These are phyloP conservation scores for Dothideomycetidae sp. DNA, from an alignment of 2,329 filamentous ascomycete species.

Conservation along the genomic window DNA sequence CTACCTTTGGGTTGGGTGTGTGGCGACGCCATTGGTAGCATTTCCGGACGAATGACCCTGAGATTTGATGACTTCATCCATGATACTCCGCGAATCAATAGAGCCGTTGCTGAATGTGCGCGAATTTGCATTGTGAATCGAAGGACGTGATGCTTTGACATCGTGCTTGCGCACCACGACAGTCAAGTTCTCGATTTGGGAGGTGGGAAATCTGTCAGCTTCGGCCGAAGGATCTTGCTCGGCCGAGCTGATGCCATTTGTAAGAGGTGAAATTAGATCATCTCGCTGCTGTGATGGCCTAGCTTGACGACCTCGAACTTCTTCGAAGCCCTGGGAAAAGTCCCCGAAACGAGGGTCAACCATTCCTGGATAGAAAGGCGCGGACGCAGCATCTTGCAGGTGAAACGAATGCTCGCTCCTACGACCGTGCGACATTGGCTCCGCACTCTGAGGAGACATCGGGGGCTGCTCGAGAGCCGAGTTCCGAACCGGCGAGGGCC, in stretches of 20 bases:
- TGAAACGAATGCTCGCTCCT: slow-evolving; percentile 10
- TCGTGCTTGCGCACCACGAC: slow-evolving; percentile 36
- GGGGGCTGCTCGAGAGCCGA: slow-evolving; percentile 22
- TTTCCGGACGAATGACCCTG: slow-evolving; percentile 22
- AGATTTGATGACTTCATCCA: slow-evolving; percentile 31
- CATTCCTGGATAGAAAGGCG: slow-evolving; percentile 11
- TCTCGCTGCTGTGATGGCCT: slow-evolving; percentile 20
- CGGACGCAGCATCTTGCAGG: slow-evolving; percentile 6
- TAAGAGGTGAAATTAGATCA: slow-evolving; percentile 14
- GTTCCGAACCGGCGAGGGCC: slow-evolving; percentile 26
- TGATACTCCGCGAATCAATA: slow-evolving; percentile 39
- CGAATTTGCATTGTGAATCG: slow-evolving; percentile 28
- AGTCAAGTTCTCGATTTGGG: slow-evolving; percentile 37
- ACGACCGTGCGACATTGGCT: slow-evolving; percentile 17
- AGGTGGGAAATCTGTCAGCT: slow-evolving; percentile 37
- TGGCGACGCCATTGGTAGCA: slow-evolving; percentile 15
- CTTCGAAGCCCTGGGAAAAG: slow-evolving; percentile 9
- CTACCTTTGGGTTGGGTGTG: not conserved
- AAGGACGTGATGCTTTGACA: slow-evolving; percentile 13
- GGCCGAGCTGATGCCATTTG: slow-evolving; percentile 8
- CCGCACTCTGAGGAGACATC: slow-evolving; percentile 18
- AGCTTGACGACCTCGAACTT: slow-evolving; percentile 12
- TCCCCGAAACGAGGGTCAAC: slow-evolving; percentile 11
- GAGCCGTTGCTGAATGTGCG: slow-evolving; percentile 43
- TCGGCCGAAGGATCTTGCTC: slow-evolving; percentile 17